Base-by-base conservation (phyloP, 371 early-diverging fungal species). In the Quaeritorhiza haematococci region DNA sequence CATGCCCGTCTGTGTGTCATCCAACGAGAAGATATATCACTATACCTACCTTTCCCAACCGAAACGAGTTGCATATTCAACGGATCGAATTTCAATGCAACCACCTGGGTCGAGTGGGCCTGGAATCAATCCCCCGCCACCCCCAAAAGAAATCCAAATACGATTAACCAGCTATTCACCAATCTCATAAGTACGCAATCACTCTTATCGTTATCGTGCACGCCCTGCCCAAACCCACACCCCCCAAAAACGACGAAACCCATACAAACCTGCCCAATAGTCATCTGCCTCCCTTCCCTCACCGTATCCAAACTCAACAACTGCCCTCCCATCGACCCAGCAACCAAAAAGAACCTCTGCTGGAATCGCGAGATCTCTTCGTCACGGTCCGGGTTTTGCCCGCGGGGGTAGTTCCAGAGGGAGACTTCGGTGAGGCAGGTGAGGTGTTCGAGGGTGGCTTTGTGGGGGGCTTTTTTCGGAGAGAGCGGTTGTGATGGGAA, bases 251-350 rank as follows among this genome's bases (percentile, higher is more conserved):
- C n/a, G n/a, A n/a, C n/a, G 32, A 3, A 3, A 41, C 3, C n/a
- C 23, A n/a, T 19, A 32, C 35, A 8, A 26, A 56, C 56, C 49
- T 56, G 56, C 2, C 4, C 26, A 2, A 56, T 6, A 10, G 45
- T 30, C 46, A 62, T 62, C 21, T 60, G 63, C 53, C 34, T 56
- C 47, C 5, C 64, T 58, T 3, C 53, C 7, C 38, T 42, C 23
- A 44, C 66, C 19, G 70, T 47, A 57, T 67, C 63, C 15, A 70
- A 33, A 1, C 59, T 24, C 5, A 66, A 47, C 42, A 76, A 63
- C 49, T 76, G 76, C 13, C 76, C 76, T n/a, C 58, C 59, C 13
- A 64, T 67, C 15, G 71, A 69, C 3, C 76, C 76, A 13, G 58
- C 61, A 38, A 68, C 59, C 4, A 69, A 42, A 1, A 50, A 62